These are phyloP conservation scores for Nicotiana tabacum DNA, from an alignment of 257 asterid genomes.

Conservation along the genomic window DNA sequence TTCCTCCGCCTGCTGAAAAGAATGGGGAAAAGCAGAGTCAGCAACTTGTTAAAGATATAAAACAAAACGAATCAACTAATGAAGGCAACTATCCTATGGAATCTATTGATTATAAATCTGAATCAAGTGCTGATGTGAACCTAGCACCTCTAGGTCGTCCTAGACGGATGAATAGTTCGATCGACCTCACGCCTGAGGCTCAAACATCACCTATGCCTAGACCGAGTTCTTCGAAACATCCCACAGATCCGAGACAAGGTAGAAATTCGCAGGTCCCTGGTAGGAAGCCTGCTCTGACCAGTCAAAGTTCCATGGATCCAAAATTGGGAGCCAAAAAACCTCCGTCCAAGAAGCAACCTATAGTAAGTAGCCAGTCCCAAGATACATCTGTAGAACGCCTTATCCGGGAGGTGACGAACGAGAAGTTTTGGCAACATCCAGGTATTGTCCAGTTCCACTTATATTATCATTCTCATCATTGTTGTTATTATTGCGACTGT, in stretches of 20 bases:
- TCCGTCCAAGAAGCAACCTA: slow-evolving; percentile 65
- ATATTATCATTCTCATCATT: not conserved
- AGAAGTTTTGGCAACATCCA: slow-evolving; percentile 93
- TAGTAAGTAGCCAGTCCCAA: slow-evolving; percentile 50
- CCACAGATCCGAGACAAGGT: slow-evolving; percentile 53
- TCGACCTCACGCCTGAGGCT: slow-evolving; percentile 57
- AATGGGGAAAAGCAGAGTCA: slow-evolving; percentile 65
- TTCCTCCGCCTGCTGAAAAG: slow-evolving; percentile 42
- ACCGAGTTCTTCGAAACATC: slow-evolving; percentile 72
- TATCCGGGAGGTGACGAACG: slow-evolving; percentile 93
- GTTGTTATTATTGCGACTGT: not conserved
- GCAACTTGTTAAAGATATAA: slow-evolving; percentile 43
- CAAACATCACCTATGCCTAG: slow-evolving; percentile 49
- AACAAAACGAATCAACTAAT: slow-evolving; percentile 47
- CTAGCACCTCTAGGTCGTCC: slow-evolving; percentile 45
- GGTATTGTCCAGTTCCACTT: slow-evolving; percentile 37
- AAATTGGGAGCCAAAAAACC: slow-evolving; percentile 56
- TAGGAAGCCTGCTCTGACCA: slow-evolving; percentile 53
- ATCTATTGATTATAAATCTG: slow-evolving; percentile 60
- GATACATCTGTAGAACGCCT: slow-evolving; percentile 97
- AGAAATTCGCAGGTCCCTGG: slow-evolving; percentile 55
- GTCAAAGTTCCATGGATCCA: slow-evolving; percentile 44
- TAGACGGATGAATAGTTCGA: slow-evolving; percentile 55
- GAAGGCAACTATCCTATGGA: slow-evolving; percentile 54
- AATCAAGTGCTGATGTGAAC: slow-evolving; percentile 57